Conservation (phyloP, 2,329 filamentous ascomycete species). For the Botrytis aclada region DNA sequence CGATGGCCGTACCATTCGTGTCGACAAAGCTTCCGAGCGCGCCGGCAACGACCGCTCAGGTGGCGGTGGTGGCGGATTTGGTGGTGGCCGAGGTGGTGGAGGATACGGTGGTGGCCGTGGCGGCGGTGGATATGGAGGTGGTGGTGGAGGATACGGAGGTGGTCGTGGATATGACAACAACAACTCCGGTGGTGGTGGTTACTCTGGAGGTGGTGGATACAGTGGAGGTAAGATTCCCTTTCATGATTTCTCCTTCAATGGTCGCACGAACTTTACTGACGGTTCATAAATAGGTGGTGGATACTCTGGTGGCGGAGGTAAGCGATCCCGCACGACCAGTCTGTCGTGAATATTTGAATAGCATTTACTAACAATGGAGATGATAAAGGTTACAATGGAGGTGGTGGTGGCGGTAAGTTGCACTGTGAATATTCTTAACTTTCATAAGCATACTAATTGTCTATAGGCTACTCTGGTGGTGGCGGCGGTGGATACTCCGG, state of each 20-base stretch:
- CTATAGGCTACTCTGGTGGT: slow-evolving; percentile 11
- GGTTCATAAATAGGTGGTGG: slow-evolving; percentile 7
- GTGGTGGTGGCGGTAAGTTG: slow-evolving; percentile 20
- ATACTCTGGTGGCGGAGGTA: slow-evolving; percentile 28
- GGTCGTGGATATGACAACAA: slow-evolving; percentile 39
- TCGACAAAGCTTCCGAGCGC: slow-evolving; percentile 77
- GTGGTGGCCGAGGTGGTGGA: slow-evolving; percentile 40
- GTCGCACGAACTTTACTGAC: neutral
- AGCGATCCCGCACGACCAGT: slow-evolving; percentile 20
- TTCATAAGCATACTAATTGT: neutral
- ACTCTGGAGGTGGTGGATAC: slow-evolving; percentile 29
- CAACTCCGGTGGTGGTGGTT: slow-evolving; percentile 30
- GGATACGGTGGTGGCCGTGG: slow-evolving; percentile 37
- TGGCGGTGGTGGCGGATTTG: slow-evolving; percentile 39
- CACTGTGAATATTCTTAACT: neutral
- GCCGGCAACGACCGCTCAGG: slow-evolving; percentile 41
- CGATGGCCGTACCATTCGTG: slow-evolving; percentile 89
- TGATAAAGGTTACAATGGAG: slow-evolving; percentile 19
- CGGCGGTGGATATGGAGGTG: slow-evolving; percentile 49
- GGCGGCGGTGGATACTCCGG: slow-evolving; percentile 11
- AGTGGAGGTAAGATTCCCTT: slow-evolving; percentile 16
- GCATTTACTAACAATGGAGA: slow-evolving; percentile 15
- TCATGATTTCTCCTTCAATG: neutral
- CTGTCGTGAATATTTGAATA: slow-evolving; percentile 13
- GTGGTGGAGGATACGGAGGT: slow-evolving; percentile 42